Evolutionary conservation across 805 yeast genomes (phyloP), one percentile per base, ranked within the genome.

Genomic region (Pichia rugopelliculosa): DNA sequence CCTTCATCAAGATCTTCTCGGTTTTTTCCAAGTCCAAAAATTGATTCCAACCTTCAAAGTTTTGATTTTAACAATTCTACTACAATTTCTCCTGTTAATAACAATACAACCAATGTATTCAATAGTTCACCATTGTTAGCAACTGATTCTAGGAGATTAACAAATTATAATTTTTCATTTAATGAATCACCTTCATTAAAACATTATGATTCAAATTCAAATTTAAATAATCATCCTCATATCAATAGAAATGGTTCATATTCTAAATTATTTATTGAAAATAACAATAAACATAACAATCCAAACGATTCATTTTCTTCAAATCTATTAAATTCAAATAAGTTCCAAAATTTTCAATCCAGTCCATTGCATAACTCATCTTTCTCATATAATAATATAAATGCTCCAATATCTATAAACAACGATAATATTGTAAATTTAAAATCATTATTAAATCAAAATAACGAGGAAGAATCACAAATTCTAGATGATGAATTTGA

Each of bases 1-100:
- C 18, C 43, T 13, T 15, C 33, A 10, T 26, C 30, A 15, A 45
- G 40, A 18, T 27, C 45, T 15, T 52, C 69, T 4, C 50, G 70
- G 23, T 66, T 66, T 44, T 66, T 66, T 44, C 71, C 71, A 3
- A 62, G 66, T 30, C 69, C 69, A 4, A 44, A 53, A 5, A 34
- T 39, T 24, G 37, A 36, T 13, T 15, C 48, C 8, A 41, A 36
- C 36, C 18, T 15, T 36, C 33, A 25, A 18, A 26, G 9, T 39
- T 25, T n/a, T 24, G 13, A 11, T 17, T n/a, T 25, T 26, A 17
- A 36, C 17, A 10, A 25, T n/a, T 30, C 34, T 17, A 30, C 43
- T n/a, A n/a, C 33, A 15, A 15, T 6, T 17, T 22, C 21, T 15
- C 18, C 43, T 7, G 13, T 30, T n/a, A 30, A 30, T 30, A 15